A percentile compares a stretch with the other conserved stretches of the same genome.
Evolutionary conservation across 192 early-diverging fungal genomes (phyloP).

Genomic region (Coemansia sp.): DNA sequence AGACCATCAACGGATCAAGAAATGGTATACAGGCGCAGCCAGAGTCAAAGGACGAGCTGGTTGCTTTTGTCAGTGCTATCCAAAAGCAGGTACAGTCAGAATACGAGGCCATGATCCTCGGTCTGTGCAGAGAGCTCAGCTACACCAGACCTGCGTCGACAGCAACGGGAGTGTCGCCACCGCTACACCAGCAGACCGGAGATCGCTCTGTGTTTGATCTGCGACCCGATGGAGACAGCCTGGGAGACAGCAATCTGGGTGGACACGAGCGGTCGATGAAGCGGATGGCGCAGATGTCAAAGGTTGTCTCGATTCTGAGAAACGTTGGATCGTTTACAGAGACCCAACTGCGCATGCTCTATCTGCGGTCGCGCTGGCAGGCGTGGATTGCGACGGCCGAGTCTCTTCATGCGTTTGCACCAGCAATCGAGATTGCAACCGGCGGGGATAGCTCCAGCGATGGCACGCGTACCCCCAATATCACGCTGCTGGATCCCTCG

Average conservation of each 20-base stretch:
- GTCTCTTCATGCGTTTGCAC: constrained; percentile 22
- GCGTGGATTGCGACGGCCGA: constrained; percentile 37
- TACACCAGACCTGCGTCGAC: constrained; percentile 6
- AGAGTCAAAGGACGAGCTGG: constrained; percentile 14
- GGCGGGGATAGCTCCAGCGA: not conserved
- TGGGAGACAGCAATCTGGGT: too few relatives aligned
- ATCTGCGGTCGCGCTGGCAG: constrained; percentile 45
- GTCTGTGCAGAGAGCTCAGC: constrained; percentile 35
- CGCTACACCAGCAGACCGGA: not conserved
- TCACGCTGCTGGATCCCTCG: not conserved
- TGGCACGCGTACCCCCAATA: not conserved
- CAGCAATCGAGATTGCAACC: not conserved
- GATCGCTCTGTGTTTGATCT: not conserved
- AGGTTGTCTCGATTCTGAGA: constrained; percentile 36
- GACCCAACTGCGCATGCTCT: constrained; percentile 40
- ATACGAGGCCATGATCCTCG: constrained; percentile 42
- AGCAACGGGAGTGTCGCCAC: not conserved
- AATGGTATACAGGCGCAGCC: constrained; percentile 1
- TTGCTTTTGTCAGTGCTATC: constrained; percentile 23
- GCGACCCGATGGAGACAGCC: constrained; percentile 2
- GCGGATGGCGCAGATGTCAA: constrained; percentile 35
- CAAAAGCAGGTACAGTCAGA: constrained; percentile 42
- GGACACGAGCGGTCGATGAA: constrained; percentile 32
- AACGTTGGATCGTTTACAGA: constrained; percentile 36
- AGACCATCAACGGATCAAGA: constrained; percentile 27